Conservation (phyloP, 352 stramenopile species). For the Globisporangium parvum region DNA sequence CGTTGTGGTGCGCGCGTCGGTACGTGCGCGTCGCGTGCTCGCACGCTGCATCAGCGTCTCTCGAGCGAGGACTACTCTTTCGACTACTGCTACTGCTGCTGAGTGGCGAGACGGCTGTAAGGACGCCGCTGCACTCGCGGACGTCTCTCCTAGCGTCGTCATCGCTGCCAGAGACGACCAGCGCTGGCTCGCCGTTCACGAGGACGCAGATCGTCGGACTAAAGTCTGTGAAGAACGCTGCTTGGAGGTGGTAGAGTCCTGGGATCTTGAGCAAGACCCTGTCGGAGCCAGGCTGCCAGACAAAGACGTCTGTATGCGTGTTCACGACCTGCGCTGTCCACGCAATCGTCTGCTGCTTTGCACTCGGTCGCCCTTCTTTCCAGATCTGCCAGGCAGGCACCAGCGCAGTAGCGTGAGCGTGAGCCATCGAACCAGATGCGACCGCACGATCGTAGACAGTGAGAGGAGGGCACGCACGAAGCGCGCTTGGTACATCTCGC, state of each 20-base stretch:
- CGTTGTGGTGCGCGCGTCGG: slow-evolving; percentile 43
- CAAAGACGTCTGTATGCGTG: slow-evolving; percentile 58
- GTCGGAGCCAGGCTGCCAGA: slow-evolving; percentile 51
- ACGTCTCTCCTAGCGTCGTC: no score
- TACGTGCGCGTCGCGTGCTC: neutral
- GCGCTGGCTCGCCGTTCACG: slow-evolving; percentile 53
- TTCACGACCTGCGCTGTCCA: slow-evolving; percentile 72
- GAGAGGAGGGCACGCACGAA: slow-evolving; percentile 36
- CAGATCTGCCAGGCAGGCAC: slow-evolving; percentile 40
- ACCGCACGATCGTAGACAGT: neutral
- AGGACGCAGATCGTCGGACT: slow-evolving; percentile 44
- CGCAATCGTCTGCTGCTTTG: slow-evolving; percentile 49
- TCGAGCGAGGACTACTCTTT: neutral
- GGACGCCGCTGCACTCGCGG: neutral
- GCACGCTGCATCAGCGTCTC: neutral
- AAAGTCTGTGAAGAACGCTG: slow-evolving; percentile 62
- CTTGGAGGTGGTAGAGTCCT: slow-evolving; percentile 65
- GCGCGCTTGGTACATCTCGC: slow-evolving; percentile 66
- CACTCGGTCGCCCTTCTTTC: slow-evolving; percentile 48
- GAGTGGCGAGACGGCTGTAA: neutral
- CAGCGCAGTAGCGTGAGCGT: neutral
- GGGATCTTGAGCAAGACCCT: slow-evolving; percentile 42
- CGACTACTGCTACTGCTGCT: neutral
- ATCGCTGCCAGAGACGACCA: slow-evolving; percentile 1
- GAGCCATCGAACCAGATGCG: neutral